phyloP scores from a whole-genome alignment of 2,329 filamentous ascomycete species.

The Aspergillus quadricinctus region DNA sequence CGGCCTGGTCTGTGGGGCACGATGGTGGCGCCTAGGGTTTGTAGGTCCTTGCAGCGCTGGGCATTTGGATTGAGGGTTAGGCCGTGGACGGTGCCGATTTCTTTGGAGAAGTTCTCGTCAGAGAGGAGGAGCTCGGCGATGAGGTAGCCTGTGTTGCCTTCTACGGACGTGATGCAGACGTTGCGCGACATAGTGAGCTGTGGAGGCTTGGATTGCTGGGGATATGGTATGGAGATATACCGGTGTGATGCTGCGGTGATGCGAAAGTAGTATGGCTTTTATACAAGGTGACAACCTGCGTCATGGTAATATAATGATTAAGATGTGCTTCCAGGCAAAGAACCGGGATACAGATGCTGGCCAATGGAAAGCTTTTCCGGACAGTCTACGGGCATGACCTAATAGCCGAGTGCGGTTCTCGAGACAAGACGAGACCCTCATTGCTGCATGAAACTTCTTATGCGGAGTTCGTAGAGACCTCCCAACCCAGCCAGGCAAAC shows the following conservation, averaged over 20 bases:
- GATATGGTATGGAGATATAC: not conserved
- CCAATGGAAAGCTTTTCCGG: not conserved
- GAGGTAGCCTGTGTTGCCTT: conserved; percentile 50
- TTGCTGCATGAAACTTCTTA: not conserved
- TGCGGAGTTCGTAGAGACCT: not conserved
- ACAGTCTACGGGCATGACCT: not conserved
- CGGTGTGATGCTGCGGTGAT: not conserved
- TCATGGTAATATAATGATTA: not conserved
- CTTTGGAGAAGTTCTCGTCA: conserved; percentile 39
- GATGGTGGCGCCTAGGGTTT: conserved; percentile 40
- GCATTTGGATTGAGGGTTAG: conserved; percentile 40
- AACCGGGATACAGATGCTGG: not conserved
- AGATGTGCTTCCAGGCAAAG: not conserved
- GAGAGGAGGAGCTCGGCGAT: conserved; percentile 49
- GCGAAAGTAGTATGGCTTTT: not conserved
- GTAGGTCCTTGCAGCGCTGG: conserved; percentile 39
- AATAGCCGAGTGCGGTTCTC: not conserved
- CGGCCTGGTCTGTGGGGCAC: conserved; percentile 42
- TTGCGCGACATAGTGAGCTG: conserved; percentile 43
- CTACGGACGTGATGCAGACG: conserved; percentile 46
- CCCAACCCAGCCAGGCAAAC: not conserved
- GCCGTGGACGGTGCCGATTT: conserved; percentile 40
- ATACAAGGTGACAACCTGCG: not conserved
- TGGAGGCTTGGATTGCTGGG: not conserved
- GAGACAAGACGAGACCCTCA: not conserved